A percentile compares a stretch with the other conserved stretches of the same genome.
Conservation (phyloP, 2,329 filamentous ascomycete species). For the Graphiopsis chlorocephala region DNA sequence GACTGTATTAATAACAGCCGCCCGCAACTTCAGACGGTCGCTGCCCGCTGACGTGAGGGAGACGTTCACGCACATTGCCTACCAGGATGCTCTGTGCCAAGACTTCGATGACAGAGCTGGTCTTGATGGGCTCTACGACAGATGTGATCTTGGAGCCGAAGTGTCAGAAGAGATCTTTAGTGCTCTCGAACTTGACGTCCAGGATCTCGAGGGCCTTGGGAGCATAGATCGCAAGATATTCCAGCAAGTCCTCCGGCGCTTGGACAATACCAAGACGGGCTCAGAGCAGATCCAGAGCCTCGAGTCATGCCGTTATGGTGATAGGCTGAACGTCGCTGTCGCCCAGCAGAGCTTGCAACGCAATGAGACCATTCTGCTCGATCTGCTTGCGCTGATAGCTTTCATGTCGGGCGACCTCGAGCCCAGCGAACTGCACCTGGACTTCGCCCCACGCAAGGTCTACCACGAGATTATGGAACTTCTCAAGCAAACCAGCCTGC, state of each 20-base stretch:
- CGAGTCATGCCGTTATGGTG: constrained; percentile 68
- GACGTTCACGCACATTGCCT: constrained; percentile 44
- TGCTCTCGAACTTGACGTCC: constrained; percentile 66
- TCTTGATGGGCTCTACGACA: constrained; percentile 75
- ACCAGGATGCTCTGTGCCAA: not conserved
- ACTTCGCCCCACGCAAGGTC: constrained; percentile 62
- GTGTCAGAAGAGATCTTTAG: constrained; percentile 79
- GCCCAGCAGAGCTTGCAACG: constrained; percentile 74
- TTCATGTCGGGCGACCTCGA: constrained; percentile 85
- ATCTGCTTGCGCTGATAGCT: constrained; percentile 76
- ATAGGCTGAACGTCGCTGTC: constrained; percentile 69
- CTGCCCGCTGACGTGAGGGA: constrained; percentile 24
- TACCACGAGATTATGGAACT: constrained; percentile 68
- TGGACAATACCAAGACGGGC: constrained; percentile 50
- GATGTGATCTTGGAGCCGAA: constrained; percentile 72
- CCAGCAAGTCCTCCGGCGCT: constrained; percentile 43
- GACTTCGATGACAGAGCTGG: constrained; percentile 52
- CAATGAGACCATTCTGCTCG: constrained; percentile 72
- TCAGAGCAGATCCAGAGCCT: constrained; percentile 25
- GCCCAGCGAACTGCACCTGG: constrained; percentile 64
- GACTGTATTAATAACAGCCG: constrained; percentile 22
- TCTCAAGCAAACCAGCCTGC: constrained; percentile 70
- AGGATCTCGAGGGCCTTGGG: constrained; percentile 59
- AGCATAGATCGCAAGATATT: constrained; percentile 32
- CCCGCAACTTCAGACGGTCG: constrained; percentile 22